phyloP scores from a whole-genome alignment of 1,284 basidiomycete genomes.

The Apiotrichum akiyoshidainum region DNA sequence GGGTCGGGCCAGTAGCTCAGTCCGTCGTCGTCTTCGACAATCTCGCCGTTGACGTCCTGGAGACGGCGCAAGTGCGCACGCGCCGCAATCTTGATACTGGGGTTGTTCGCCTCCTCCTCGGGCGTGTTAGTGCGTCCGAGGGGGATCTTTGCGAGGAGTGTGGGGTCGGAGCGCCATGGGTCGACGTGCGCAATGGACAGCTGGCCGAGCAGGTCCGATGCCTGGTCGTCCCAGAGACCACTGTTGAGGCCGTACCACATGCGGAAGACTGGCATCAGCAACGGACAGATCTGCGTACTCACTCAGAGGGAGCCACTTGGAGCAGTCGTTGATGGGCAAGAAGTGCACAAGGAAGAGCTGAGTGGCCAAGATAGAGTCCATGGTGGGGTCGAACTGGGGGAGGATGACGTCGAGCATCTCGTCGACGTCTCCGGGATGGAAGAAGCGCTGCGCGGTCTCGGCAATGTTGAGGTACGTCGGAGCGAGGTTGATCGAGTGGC shows the following conservation, averaged over 20 bases:
- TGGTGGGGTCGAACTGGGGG: slow-evolving; percentile 67
- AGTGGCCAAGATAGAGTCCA: slow-evolving; percentile 72
- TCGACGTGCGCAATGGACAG: slow-evolving; percentile 71
- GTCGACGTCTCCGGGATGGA: slow-evolving; percentile 80
- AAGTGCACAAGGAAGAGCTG: slow-evolving; percentile 80
- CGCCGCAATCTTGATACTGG: slow-evolving; percentile 21
- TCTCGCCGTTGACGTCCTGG: slow-evolving; percentile 36
- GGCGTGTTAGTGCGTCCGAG: slow-evolving; percentile 35
- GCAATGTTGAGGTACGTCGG: slow-evolving; percentile 73
- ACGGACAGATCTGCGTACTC: slow-evolving; percentile 9
- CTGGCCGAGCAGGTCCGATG: slow-evolving; percentile 63
- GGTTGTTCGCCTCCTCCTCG: slow-evolving; percentile 38
- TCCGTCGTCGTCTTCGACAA: slow-evolving; percentile 59
- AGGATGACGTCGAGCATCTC: slow-evolving; percentile 74
- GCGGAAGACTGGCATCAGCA: slow-evolving; percentile 57
- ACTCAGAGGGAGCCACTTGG: slow-evolving; percentile 71
- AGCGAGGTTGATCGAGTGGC: slow-evolving; percentile 59
- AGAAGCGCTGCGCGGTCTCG: slow-evolving; percentile 78
- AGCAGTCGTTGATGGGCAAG: slow-evolving; percentile 71
- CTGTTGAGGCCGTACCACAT: slow-evolving; percentile 80
- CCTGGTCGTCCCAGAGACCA: slow-evolving; percentile 77
- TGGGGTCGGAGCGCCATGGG: slow-evolving; percentile 68
- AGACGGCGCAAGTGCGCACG: slow-evolving; percentile 35
- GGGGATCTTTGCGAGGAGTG: slow-evolving; percentile 61
- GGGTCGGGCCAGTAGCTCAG: slow-evolving; percentile 42